Percentiles rank a stretch among this genome's conserved stretches.
Conservation (phyloP, 1,139 yeast species). For the Geotrichum aggregatum region DNA sequence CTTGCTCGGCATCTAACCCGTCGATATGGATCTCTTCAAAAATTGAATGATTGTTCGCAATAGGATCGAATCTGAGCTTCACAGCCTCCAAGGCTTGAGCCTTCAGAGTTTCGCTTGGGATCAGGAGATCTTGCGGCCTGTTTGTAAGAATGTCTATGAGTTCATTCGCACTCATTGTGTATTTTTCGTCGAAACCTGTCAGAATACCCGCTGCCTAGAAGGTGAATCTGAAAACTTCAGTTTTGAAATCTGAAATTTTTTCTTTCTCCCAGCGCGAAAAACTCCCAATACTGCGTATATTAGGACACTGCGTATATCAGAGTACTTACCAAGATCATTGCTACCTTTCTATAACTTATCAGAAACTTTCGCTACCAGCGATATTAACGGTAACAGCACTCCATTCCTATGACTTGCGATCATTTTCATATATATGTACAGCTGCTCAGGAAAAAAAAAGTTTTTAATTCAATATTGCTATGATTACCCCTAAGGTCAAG, state of each 20-base stretch:
- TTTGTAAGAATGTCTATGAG: slow-evolving; percentile 24
- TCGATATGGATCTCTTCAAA: slow-evolving; percentile 79
- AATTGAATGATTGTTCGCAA: slow-evolving; percentile 59
- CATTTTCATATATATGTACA: too few relatives aligned
- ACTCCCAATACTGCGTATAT: slow-evolving; percentile 6
- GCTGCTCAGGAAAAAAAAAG: too few relatives aligned
- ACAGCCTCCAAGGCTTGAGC: slow-evolving; percentile 42
- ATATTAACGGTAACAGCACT: too few relatives aligned
- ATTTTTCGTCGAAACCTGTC: not conserved
- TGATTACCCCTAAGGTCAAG: slow-evolving; percentile 5
- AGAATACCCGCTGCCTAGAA: not conserved
- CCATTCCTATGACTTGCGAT: not conserved
- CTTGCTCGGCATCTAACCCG: slow-evolving; percentile 86
- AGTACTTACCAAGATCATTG: too few relatives aligned
- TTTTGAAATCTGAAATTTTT: slow-evolving; percentile 6
- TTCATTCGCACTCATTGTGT: slow-evolving; percentile 11
- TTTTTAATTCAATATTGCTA: not conserved
- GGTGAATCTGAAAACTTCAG: not conserved
- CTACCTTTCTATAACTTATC: too few relatives aligned
- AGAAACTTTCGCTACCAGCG: too few relatives aligned
- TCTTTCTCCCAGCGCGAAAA: slow-evolving; percentile 13
- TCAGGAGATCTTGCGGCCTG: slow-evolving; percentile 34
- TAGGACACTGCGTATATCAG: not conserved
- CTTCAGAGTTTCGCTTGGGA: slow-evolving; percentile 30
- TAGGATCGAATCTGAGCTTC: slow-evolving; percentile 60